A percentile compares a stretch with the other conserved stretches of the same genome.
Conservation (phyloP, 495 filamentous ascomycete genomes). For the Talaromyces wortmannii region DNA sequence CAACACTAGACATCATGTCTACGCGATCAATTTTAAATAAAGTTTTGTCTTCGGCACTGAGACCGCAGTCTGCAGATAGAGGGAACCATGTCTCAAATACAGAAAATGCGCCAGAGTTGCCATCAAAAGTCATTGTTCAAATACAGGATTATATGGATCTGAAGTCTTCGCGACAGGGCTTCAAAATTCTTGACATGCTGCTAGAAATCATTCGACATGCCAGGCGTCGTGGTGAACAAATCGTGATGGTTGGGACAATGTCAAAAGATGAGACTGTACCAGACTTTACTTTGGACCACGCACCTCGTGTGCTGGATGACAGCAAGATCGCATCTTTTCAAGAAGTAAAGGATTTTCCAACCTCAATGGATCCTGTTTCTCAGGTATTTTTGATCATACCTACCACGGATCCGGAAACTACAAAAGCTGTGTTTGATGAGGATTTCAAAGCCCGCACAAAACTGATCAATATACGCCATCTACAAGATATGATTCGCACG, state of each 20-base stretch:
- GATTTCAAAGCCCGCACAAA: slow-evolving; percentile 44
- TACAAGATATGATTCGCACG: slow-evolving; percentile 56
- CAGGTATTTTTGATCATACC: slow-evolving; percentile 46
- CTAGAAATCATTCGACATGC: slow-evolving; percentile 63
- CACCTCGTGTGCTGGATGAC: too few relatives aligned
- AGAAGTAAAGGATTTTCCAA: neutral
- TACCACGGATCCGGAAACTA: slow-evolving; percentile 22
- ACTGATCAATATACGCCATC: slow-evolving; percentile 62
- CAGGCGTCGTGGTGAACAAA: slow-evolving; percentile 58
- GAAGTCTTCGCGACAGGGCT: slow-evolving; percentile 52
- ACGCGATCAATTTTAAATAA: slow-evolving; percentile 30
- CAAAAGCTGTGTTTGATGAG: slow-evolving; percentile 29
- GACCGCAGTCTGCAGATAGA: neutral
- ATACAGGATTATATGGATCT: slow-evolving; percentile 77
- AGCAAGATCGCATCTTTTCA: too few relatives aligned
- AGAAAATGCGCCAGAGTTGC: slow-evolving; percentile 6
- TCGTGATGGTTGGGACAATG: slow-evolving; percentile 72
- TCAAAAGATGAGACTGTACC: slow-evolving; percentile 20
- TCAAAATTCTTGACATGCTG: slow-evolving; percentile 55
- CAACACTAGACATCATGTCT: slow-evolving; percentile 8
- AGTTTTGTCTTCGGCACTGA: slow-evolving; percentile 20
- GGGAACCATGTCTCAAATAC: neutral
- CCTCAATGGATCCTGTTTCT: slow-evolving; percentile 43
- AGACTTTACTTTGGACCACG: neutral
- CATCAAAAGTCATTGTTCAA: slow-evolving; percentile 58